A percentile compares a stretch with the other conserved stretches of the same genome.
Evolutionary conservation across 2,329 filamentous ascomycete genomes (phyloP).

Genomic region (Cercospora sesami): DNA sequence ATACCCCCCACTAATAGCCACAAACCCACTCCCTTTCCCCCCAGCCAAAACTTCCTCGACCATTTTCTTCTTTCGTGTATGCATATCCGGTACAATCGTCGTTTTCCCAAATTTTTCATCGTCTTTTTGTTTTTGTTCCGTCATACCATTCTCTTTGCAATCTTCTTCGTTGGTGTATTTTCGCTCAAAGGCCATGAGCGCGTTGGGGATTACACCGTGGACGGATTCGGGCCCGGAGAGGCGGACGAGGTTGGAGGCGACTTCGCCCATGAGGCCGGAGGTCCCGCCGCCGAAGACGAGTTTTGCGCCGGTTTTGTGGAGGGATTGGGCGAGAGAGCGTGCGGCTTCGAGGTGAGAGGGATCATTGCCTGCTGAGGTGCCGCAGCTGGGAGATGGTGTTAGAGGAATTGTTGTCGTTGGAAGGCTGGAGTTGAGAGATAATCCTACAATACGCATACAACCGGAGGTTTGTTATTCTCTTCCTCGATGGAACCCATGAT

Average conservation of each 20-base stretch:
- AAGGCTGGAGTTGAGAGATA: constrained; percentile 52
- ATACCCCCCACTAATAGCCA: constrained; percentile 85
- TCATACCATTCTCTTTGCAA: constrained; percentile 34
- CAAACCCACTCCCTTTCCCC: constrained; percentile 81
- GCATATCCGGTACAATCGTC: constrained; percentile 94
- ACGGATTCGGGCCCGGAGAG: constrained; percentile 77
- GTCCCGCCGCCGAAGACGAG: constrained; percentile 95
- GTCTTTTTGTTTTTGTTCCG: constrained; percentile 53
- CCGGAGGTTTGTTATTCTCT: constrained; percentile 49
- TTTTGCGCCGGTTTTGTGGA: constrained; percentile 73
- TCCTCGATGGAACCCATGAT: constrained; percentile 11
- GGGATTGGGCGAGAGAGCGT: constrained; percentile 67
- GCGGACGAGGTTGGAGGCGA: constrained; percentile 81
- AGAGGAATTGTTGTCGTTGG: neutral
- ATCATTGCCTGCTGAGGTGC: constrained; percentile 71
- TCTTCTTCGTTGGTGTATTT: constrained; percentile 41
- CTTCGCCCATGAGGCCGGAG: constrained; percentile 89
- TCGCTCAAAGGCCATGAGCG: constrained; percentile 58
- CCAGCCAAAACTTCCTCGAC: constrained; percentile 80
- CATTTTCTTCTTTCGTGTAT: constrained; percentile 93
- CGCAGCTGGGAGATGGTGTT: constrained; percentile 61
- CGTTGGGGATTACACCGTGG: constrained; percentile 88
- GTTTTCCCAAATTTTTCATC: constrained; percentile 72
- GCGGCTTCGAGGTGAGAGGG: constrained; percentile 76
- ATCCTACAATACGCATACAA: constrained; percentile 77